Percentiles rank a stretch among this genome's conserved stretches.
phyloP scores from a whole-genome alignment of 805 yeast species.

The Suhomyces pyralidae region DNA sequence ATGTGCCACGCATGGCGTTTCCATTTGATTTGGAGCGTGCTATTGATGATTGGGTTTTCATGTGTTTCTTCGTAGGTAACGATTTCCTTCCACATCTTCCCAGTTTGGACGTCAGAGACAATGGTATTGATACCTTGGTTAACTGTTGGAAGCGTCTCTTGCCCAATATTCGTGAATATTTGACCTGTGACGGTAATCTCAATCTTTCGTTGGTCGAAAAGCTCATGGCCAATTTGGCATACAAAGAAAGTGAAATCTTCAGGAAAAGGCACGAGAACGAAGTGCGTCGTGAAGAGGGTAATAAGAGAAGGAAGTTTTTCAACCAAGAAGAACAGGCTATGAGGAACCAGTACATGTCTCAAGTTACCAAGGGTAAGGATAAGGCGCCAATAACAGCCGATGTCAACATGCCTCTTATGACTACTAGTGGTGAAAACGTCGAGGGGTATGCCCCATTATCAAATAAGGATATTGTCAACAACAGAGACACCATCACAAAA shows the following conservation, averaged over 20 bases:
- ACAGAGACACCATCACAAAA: constrained; percentile 57
- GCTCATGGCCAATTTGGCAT: constrained; percentile 60
- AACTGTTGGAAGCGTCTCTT: constrained; percentile 77
- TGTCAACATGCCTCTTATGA: constrained; percentile 71
- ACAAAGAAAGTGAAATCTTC: constrained; percentile 77
- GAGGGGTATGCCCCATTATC: constrained; percentile 61
- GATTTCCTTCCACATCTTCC: constrained; percentile 98
- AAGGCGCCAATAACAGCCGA: constrained; percentile 70
- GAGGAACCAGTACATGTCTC: constrained; percentile 44
- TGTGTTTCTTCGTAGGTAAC: constrained; percentile 98
- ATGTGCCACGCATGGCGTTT: constrained; percentile 64
- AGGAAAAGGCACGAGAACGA: constrained; percentile 67
- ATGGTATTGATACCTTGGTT: constrained; percentile 80
- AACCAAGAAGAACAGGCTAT: constrained; percentile 45
- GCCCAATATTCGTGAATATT: constrained; percentile 66
- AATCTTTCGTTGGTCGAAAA: constrained; percentile 74
- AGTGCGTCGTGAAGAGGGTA: constrained; percentile 60
- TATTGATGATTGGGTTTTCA: constrained; percentile 96
- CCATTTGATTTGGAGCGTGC: constrained; percentile 90
- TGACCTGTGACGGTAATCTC: constrained; percentile 87
- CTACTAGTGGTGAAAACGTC: constrained; percentile 69
- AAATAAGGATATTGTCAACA: constrained; percentile 67
- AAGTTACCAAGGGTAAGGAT: constrained; percentile 69
- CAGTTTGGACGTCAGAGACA: constrained; percentile 89
- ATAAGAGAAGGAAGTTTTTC: constrained; percentile 53